phyloP scores from a whole-genome alignment of 2,329 filamentous ascomycete species.

The Epichloe bromicola region DNA sequence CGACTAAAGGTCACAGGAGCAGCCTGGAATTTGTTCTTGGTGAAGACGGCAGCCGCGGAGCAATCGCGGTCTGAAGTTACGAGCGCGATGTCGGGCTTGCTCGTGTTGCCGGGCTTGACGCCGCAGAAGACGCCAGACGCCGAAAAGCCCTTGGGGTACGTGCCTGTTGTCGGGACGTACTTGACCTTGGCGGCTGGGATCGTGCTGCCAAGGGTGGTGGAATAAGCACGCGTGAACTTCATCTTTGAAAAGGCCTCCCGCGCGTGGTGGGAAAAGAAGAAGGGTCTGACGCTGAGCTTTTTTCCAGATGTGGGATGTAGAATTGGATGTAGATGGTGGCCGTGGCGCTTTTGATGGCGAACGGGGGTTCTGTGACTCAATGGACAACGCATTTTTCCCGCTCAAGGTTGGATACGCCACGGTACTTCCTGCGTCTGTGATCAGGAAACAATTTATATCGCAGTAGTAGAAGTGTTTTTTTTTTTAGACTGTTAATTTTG shows the following conservation, averaged over 20 bases:
- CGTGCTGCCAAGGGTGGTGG: constrained; percentile 16
- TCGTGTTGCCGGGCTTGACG: constrained; percentile 86
- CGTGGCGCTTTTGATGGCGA: neutral
- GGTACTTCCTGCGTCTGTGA: no score
- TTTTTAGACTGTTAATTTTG: no score
- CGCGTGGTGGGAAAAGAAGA: constrained; percentile 6
- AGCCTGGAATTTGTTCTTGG: constrained; percentile 95
- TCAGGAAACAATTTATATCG: no score
- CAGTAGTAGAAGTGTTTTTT: no score
- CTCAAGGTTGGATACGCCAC: neutral
- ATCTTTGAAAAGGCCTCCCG: constrained; percentile 11
- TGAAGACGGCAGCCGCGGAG: constrained; percentile 84
- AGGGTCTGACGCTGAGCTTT: neutral
- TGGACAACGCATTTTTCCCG: neutral
- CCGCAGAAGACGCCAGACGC: constrained; percentile 82
- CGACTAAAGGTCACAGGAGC: constrained; percentile 83
- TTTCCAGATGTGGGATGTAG: neutral
- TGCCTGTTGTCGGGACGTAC: constrained; percentile 74
- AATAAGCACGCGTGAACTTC: constrained; percentile 23
- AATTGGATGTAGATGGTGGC: neutral
- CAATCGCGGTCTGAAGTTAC: constrained; percentile 79
- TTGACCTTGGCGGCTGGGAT: constrained; percentile 75
- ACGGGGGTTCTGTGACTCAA: neutral
- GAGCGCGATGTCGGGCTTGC: constrained; percentile 80
- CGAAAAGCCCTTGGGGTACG: constrained; percentile 80